phyloP scores from a whole-genome alignment of 106 monocot genomes.

The Phalaenopsis aphrodite region DNA sequence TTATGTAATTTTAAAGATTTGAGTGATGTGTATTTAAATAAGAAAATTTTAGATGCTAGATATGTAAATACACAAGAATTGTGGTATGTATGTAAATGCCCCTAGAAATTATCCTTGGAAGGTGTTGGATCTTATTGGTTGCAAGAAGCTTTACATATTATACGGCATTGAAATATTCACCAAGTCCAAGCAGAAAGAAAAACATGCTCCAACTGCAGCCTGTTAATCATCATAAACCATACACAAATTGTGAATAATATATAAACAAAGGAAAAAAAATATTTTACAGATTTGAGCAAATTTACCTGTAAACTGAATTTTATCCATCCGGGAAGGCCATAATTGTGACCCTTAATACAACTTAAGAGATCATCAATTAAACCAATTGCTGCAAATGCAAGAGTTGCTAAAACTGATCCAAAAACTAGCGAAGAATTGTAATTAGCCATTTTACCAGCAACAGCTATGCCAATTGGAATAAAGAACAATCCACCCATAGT shows the following conservation, averaged over 20 bases:
- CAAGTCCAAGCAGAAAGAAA: constrained; percentile 68
- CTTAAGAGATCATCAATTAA: constrained; percentile 62
- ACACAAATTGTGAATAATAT: not conserved
- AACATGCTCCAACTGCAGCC: constrained; percentile 49
- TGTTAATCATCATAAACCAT: constrained; percentile 16
- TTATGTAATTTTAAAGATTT: too few relatives aligned
- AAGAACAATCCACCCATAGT: constrained; percentile 91
- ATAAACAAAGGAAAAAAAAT: not conserved
- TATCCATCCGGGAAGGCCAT: constrained; percentile 56
- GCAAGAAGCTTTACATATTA: constrained; percentile 60
- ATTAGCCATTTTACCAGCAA: constrained; percentile 37
- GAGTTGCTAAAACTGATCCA: constrained; percentile 51
- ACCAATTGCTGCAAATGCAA: constrained; percentile 62
- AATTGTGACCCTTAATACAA: constrained; percentile 28
- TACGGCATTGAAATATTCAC: constrained; percentile 51
- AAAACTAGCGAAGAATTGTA: constrained; percentile 31
- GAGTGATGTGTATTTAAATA: too few relatives aligned
- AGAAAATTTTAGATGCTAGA: too few relatives aligned
- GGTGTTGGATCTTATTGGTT: constrained; percentile 18
- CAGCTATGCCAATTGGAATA: constrained; percentile 68
- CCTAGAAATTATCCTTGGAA: constrained; percentile 12
- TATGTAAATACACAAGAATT: too few relatives aligned
- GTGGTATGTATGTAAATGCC: too few relatives aligned
- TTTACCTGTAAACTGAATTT: constrained; percentile 55
- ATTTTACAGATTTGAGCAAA: not conserved